Evolutionary conservation across 164 flowering plant species (phyloP).

Genomic region (Nelumbo lutea): DNA sequence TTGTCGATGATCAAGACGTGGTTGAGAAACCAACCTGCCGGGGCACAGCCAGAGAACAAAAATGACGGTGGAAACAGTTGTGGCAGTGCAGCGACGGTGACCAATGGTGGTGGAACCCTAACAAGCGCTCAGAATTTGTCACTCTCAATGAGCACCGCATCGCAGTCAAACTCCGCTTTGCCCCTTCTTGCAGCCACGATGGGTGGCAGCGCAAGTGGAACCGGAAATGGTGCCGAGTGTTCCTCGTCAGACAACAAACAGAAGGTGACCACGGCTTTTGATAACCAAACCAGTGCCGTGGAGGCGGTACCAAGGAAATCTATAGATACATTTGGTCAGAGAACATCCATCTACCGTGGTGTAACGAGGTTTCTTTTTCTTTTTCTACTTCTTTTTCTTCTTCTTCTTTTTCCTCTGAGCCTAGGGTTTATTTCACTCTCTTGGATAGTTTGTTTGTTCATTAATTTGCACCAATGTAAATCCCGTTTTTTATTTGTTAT

Average conservation of each 20-base stretch:
- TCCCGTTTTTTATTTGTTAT: not conserved
- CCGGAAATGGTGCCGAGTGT: slow-evolving; percentile 28
- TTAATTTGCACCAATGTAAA: not conserved
- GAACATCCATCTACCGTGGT: slow-evolving; percentile 95
- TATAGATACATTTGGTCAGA: slow-evolving; percentile 85
- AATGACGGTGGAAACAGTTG: slow-evolving; percentile 11
- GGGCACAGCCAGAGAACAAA: slow-evolving; percentile 23
- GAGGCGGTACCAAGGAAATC: slow-evolving; percentile 72
- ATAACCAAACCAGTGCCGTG: slow-evolving; percentile 38
- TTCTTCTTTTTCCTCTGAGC: not conserved
- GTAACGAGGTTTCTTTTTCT: slow-evolving; percentile 62
- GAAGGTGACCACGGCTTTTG: slow-evolving; percentile 20
- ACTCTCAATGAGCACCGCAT: slow-evolving; percentile 65
- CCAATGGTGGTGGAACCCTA: slow-evolving; percentile 7
- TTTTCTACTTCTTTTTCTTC: not conserved
- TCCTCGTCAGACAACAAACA: slow-evolving; percentile 37
- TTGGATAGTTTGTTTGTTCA: too few relatives aligned
- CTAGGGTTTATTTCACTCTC: not conserved
- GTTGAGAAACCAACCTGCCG: slow-evolving; percentile 69
- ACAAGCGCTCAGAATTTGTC: slow-evolving; percentile 49
- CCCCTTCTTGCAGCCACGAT: slow-evolving; percentile 21
- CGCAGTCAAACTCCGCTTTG: slow-evolving; percentile 36
- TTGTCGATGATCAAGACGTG: slow-evolving; percentile 90
- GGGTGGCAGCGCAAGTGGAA: slow-evolving; percentile 20
- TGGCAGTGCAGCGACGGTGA: not conserved